Conservation (phyloP, 2,329 filamentous ascomycete genomes). For the Teratosphaeria zuluensis region DNA sequence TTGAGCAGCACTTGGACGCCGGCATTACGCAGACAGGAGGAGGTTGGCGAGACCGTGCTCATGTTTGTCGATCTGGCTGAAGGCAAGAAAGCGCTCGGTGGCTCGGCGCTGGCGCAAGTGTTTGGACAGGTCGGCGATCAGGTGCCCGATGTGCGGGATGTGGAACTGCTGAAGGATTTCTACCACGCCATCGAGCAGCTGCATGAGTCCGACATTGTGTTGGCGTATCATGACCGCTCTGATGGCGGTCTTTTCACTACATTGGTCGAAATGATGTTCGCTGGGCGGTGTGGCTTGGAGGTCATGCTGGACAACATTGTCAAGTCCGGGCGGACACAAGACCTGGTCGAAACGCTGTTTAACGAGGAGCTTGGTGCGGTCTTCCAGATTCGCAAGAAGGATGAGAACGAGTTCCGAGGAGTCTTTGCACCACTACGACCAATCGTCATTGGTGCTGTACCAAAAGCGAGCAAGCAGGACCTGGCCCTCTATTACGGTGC, state of each 20-base stretch:
- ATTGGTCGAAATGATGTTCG: conserved; percentile 95
- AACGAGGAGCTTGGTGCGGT: conserved; percentile 94
- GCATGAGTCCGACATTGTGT: conserved; percentile 60
- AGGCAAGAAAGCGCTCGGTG: conserved; percentile 73
- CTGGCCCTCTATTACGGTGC: conserved; percentile 66
- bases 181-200: conserved; percentile 73
- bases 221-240: conserved; percentile 90
- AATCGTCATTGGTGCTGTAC: conserved; percentile 72
- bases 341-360: conserved; percentile 72
- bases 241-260: conserved; percentile 89
- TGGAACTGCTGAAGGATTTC: conserved; percentile 74
- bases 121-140: conserved; percentile 79
- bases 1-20: conserved; percentile 89
- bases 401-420: conserved; percentile 76
- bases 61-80: conserved; percentile 85
- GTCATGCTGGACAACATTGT: conserved; percentile 70
- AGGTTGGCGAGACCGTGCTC: conserved; percentile 79
- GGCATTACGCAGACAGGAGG: conserved; percentile 68
- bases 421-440: conserved; percentile 81
- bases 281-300: conserved; percentile 79
- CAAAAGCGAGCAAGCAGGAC: conserved; percentile 59
- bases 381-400: conserved; percentile 81
- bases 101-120: conserved; percentile 82
- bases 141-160: conserved; percentile 75
- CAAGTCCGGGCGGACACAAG: conserved; percentile 44